Conservation (phyloP, 1,284 basidiomycete species). For the Coniferiporia sulphurascens region DNA sequence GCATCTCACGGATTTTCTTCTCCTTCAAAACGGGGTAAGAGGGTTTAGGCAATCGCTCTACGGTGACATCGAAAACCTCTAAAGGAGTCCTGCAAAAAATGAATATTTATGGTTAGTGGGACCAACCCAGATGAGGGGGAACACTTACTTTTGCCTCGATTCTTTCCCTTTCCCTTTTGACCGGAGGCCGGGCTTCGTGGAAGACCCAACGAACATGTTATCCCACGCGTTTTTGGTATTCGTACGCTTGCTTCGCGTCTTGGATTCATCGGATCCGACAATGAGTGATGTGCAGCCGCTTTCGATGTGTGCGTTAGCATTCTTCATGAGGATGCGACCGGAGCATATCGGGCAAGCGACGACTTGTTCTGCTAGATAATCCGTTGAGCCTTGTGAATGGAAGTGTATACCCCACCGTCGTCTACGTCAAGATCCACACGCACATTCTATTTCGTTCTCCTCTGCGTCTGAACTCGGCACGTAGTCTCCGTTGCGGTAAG, state of each 20-base stretch:
- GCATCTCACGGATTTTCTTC: constrained; percentile 53
- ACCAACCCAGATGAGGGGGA: background rate
- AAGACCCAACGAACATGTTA: constrained; percentile 38
- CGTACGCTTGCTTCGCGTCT: constrained; percentile 24
- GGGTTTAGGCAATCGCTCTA: constrained; percentile 53
- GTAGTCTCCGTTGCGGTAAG: constrained; percentile 1
- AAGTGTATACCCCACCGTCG: no score
- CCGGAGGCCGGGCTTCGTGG: constrained; percentile 21
- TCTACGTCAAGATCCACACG: background rate
- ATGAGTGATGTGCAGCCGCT: constrained; percentile 38
- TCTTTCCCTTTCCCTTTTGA: constrained; percentile 43
- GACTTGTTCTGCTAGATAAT: constrained; percentile 24
- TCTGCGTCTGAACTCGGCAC: constrained; percentile 16
- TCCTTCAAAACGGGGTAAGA: constrained; percentile 63
- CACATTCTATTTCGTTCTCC: constrained; percentile 12
- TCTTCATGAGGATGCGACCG: constrained; percentile 35
- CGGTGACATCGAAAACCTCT: constrained; percentile 28
- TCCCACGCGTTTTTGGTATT: constrained; percentile 40
- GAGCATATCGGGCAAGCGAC: constrained; percentile 57
- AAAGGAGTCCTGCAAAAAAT: background rate
- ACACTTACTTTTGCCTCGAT: constrained; percentile 20
- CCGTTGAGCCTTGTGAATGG: constrained; percentile 1
- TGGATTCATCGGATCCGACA: constrained; percentile 19
- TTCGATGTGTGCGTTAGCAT: constrained; percentile 61
- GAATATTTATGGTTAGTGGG: background rate